A percentile compares a stretch with the other conserved stretches of the same genome.
phyloP scores from a whole-genome alignment of 1,284 basidiomycete species.

The Flammula alnicola region DNA sequence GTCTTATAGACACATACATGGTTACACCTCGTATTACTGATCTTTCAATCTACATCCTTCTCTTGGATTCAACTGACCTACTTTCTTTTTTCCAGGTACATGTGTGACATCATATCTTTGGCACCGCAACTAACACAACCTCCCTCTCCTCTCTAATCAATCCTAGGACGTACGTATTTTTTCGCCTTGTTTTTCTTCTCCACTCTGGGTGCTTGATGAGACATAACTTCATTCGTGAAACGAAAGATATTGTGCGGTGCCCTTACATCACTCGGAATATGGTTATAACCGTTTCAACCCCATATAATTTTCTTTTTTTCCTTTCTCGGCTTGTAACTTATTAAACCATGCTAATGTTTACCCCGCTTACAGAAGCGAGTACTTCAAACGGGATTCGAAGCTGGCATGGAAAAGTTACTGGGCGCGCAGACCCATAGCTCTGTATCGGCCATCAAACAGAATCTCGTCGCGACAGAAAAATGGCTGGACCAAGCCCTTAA shows the following conservation, averaged over 20 bases:
- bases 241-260: constrained; percentile 57
- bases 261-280: constrained; percentile 60
- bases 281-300: constrained; percentile 69
- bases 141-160: constrained; percentile 9
- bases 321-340: constrained; percentile 1
- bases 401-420: constrained; percentile 73
- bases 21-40: constrained; percentile 50
- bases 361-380: constrained; percentile 48
- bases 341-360: constrained; percentile 14
- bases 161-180: constrained; percentile 56
- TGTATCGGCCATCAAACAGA: constrained; percentile 8
- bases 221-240: constrained; percentile 68
- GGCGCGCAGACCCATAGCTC: constrained; percentile 41
- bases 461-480: background rate
- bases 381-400: constrained; percentile 69
- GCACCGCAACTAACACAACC: constrained; percentile 11
- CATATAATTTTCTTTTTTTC: constrained; percentile 52
- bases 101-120: constrained; percentile 8
- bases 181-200: constrained; percentile 12
- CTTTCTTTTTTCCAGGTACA: constrained; percentile 19
- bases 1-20: constrained; percentile 81
- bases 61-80: constrained; percentile 11
- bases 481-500: background rate
- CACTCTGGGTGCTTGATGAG: constrained; percentile 47
- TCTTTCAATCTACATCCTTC: constrained; percentile 11